A percentile compares a stretch with the other conserved stretches of the same genome.
phyloP scores from a whole-genome alignment of 768 basidiomycete species.

The Psilocybe cyanescens region DNA sequence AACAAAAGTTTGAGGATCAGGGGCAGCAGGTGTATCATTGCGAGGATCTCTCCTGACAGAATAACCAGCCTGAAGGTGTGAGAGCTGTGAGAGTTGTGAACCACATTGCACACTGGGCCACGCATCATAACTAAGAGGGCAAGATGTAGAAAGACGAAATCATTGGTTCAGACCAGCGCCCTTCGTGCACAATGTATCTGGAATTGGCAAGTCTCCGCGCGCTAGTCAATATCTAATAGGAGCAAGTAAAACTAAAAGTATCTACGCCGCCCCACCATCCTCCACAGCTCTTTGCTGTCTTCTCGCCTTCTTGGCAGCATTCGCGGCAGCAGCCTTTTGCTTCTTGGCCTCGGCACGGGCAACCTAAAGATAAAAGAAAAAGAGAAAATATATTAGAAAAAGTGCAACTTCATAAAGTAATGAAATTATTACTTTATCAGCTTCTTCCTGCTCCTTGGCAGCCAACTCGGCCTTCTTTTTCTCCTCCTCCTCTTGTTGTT shows the following conservation, averaged over 20 bases:
- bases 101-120: too few species aligned
- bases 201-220: too few species aligned
- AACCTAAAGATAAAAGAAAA: conserved; percentile 29
- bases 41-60: too few species aligned
- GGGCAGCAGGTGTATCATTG: too few species aligned
- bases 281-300: conserved; percentile 61
- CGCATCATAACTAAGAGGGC: too few species aligned
- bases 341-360: conserved; percentile 82
- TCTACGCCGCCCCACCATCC: conserved; percentile 25
- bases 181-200: too few species aligned
- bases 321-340: conserved; percentile 83
- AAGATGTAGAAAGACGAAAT: too few species aligned
- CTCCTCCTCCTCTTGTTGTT: conserved; percentile 76
- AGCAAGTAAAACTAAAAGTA: not conserved
- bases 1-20: too few species aligned
- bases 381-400: not conserved
- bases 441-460: conserved; percentile 81
- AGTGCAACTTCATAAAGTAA: not conserved
- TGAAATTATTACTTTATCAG: conserved; percentile 65
- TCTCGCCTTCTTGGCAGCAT: conserved; percentile 89
- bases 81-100: too few species aligned
- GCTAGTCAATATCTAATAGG: too few species aligned
- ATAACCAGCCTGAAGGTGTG: too few species aligned
- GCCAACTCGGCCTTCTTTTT: conserved; percentile 73
- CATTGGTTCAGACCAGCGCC: too few species aligned